phyloP scores from a whole-genome alignment of 2,329 filamentous ascomycete genomes.

The Fusarium pininemorale region DNA sequence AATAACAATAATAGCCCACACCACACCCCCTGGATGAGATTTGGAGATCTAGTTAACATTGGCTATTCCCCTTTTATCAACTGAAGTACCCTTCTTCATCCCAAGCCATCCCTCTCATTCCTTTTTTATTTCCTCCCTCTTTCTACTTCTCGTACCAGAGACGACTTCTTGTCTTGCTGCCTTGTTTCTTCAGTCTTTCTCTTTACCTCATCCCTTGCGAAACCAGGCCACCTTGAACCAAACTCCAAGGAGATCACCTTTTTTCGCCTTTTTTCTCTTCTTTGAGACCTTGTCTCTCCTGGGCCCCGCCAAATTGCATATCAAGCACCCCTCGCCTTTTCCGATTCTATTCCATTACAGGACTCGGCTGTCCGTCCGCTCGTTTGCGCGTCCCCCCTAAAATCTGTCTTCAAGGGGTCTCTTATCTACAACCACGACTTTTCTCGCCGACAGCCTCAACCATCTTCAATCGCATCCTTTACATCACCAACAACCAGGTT shows the following conservation, averaged over 20 bases:
- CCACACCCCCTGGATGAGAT: slow-evolving; percentile 29
- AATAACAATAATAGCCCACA: slow-evolving; percentile 18
- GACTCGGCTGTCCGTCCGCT: slow-evolving; percentile 51
- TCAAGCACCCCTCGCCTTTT: slow-evolving; percentile 43
- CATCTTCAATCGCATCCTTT: slow-evolving; percentile 28
- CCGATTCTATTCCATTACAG: slow-evolving; percentile 41
- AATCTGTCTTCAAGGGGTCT: slow-evolving; percentile 44
- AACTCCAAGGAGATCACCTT: slow-evolving; percentile 17
- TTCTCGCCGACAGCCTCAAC: slow-evolving; percentile 29
- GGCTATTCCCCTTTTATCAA: slow-evolving; percentile 33
- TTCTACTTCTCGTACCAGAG: slow-evolving; percentile 29
- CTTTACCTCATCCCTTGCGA: slow-evolving; percentile 34
- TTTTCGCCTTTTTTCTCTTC: slow-evolving; percentile 45
- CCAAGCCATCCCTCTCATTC: slow-evolving; percentile 15
- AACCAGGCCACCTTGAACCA: slow-evolving; percentile 10
- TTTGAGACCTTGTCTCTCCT: slow-evolving; percentile 36
- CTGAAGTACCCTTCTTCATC: slow-evolving; percentile 25
- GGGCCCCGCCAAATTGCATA: slow-evolving; percentile 51
- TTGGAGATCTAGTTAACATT: slow-evolving; percentile 24
- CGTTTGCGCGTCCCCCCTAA: slow-evolving; percentile 51
- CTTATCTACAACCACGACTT: slow-evolving; percentile 38
- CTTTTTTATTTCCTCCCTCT: slow-evolving; percentile 13
- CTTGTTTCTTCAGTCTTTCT: slow-evolving; percentile 37
- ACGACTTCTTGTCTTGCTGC: slow-evolving; percentile 30
- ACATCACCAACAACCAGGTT: slow-evolving; percentile 57